Evolutionary conservation across 768 basidiomycete genomes (phyloP).

Genomic region (Serendipita sp.): DNA sequence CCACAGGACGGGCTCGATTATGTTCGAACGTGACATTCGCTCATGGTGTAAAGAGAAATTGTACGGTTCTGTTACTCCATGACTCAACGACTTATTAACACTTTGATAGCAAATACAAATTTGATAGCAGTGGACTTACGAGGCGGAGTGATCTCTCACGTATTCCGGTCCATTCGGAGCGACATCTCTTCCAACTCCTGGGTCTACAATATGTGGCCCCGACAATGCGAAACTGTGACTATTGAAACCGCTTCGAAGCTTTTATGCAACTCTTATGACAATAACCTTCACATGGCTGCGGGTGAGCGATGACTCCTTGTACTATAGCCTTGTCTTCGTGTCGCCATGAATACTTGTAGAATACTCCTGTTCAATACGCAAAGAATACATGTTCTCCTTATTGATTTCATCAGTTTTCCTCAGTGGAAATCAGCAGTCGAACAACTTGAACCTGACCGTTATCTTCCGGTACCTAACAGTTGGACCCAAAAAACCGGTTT

Average conservation of each 20-base stretch:
- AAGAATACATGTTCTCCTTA: too few species aligned
- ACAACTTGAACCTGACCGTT: neutral
- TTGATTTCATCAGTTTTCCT: too few species aligned
- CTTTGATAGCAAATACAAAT: neutral
- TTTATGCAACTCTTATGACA: neutral
- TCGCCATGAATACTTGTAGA: neutral
- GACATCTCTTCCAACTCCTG: constrained; percentile 56
- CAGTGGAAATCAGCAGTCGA: too few species aligned
- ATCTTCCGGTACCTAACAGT: neutral
- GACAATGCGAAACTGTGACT: constrained; percentile 53
- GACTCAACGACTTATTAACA: too few species aligned
- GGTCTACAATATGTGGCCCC: constrained; percentile 61
- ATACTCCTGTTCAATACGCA: neutral
- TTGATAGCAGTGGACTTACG: constrained; percentile 40
- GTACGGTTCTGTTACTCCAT: constrained; percentile 26
- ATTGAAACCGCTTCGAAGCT: constrained; percentile 19
- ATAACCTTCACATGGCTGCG: too few species aligned
- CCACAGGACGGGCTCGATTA: constrained; percentile 67
- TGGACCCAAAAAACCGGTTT: neutral
- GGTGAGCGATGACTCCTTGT: too few species aligned
- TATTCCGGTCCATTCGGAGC: constrained; percentile 46
- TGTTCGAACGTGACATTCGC: constrained; percentile 78
- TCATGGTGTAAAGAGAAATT: constrained; percentile 49
- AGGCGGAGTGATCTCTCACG: constrained; percentile 47
- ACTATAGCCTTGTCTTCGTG: too few species aligned